Percentiles rank a stretch among this genome's conserved stretches.
These are phyloP conservation scores for Ceratocystiopsis minuta DNA, from an alignment of 2,329 filamentous ascomycete genomes.

Conservation along the genomic window DNA sequence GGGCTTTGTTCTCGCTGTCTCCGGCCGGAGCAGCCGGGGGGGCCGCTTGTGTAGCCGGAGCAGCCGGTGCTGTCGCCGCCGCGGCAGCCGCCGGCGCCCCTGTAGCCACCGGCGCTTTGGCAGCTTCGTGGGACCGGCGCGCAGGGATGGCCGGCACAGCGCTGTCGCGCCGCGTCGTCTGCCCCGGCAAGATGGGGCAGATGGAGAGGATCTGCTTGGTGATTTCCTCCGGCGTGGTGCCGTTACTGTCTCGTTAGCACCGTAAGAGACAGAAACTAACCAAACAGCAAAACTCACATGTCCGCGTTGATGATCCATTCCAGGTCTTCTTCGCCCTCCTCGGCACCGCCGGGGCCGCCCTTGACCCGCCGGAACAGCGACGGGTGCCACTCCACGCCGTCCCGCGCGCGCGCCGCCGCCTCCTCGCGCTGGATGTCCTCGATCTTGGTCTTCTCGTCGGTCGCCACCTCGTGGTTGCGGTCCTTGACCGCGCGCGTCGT, in stretches of 20 bases:
- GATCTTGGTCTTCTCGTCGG: conserved; percentile 89
- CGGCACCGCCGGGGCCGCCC: conserved; percentile 49
- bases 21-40: no score
- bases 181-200: conserved; percentile 66
- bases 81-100: conserved; percentile 3
- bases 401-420: conserved; percentile 58
- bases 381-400: conserved; percentile 74
- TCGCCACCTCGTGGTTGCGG: conserved; percentile 74
- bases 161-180: conserved; percentile 38
- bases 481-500: conserved; percentile 69
- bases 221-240: conserved; percentile 47
- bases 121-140: conserved; percentile 4
- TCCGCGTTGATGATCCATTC: conserved; percentile 89
- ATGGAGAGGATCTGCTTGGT: conserved; percentile 72
- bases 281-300: conserved; percentile 37
- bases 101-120: no score
- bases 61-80: neutral
- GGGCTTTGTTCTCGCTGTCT: neutral
- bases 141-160: conserved; percentile 33
- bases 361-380: conserved; percentile 64
- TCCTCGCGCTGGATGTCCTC: conserved; percentile 86
- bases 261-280: conserved; percentile 2
- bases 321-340: conserved; percentile 72
- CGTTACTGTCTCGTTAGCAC: conserved; percentile 24
- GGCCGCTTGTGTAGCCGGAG: neutral